phyloP scores from a whole-genome alignment of 2,329 filamentous ascomycete genomes.

The Fusarium sp. region DNA sequence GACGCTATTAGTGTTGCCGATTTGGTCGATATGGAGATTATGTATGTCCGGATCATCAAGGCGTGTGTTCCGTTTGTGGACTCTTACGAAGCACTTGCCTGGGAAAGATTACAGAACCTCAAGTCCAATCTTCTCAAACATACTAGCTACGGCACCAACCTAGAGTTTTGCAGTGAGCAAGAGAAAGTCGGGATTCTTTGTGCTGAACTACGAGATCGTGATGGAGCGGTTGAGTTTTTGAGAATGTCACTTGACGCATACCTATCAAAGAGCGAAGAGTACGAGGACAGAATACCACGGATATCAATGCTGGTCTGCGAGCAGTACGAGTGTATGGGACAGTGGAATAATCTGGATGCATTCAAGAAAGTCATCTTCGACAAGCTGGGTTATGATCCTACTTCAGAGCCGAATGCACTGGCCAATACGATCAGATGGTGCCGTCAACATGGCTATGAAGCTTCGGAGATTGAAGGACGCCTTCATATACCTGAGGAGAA shows the following conservation, averaged over 20 bases:
- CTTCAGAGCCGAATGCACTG: conserved; percentile 6
- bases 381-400: not conserved
- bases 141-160: not conserved
- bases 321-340: conserved; percentile 12
- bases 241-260: not conserved
- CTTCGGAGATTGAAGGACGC: not conserved
- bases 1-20: not conserved
- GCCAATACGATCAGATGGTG: conserved; percentile 17
- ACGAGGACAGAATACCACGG: not conserved
- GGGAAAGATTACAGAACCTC: not conserved
- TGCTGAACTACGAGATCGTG: conserved; percentile 8
- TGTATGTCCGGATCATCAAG: conserved; percentile 15
- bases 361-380: conserved; percentile 16
- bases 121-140: not conserved
- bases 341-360: conserved; percentile 12
- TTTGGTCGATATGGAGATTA: conserved; percentile 6
- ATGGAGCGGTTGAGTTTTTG: conserved; percentile 13
- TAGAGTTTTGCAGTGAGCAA: not conserved
- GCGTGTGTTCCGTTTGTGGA: not conserved
- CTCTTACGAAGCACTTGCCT: conserved; percentile 4
- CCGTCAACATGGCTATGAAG: not conserved
- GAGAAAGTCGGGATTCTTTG: conserved; percentile 11
- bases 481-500: not conserved
- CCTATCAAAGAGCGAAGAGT: not conserved
- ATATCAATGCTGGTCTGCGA: conserved; percentile 18